phyloP scores from a whole-genome alignment of 2,329 filamentous ascomycete species.

The Lasiodiplodia theobromae region DNA sequence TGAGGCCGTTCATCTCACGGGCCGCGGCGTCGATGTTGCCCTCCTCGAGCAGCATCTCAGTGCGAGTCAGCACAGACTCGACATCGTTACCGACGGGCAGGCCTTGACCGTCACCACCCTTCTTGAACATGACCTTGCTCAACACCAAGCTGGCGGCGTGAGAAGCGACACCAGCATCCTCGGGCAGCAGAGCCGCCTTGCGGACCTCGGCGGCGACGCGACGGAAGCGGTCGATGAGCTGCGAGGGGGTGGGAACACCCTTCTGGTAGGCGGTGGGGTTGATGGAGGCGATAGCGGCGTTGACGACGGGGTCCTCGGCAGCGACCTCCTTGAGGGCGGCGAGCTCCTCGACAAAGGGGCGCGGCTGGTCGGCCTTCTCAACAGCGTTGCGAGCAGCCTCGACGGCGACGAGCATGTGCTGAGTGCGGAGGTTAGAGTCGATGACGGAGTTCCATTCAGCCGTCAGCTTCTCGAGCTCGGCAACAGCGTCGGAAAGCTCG shows the following conservation, averaged over 20 bases:
- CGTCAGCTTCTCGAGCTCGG: conserved; percentile 86
- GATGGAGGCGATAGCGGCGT: conserved; percentile 94
- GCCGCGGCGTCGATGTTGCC: conserved; percentile 91
- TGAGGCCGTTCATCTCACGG: conserved; percentile 90
- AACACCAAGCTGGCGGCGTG: conserved; percentile 90
- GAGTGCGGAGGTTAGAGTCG: conserved; percentile 88
- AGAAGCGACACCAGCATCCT: conserved; percentile 91
- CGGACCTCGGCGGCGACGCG: conserved; percentile 90
- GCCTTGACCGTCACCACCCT: conserved; percentile 66
- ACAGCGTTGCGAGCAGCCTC: conserved; percentile 89
- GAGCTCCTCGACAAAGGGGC: conserved; percentile 89
- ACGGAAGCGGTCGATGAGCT: conserved; percentile 94
- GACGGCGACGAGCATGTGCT: conserved; percentile 94
- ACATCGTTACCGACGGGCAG: conserved; percentile 86
- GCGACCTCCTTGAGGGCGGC: conserved; percentile 94
- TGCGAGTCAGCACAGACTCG: conserved; percentile 88
- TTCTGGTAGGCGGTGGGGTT: conserved; percentile 93
- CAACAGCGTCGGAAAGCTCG: conserved; percentile 78
- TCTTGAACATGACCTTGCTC: conserved; percentile 96
- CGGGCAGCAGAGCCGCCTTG: conserved; percentile 90
- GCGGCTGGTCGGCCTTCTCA: conserved; percentile 74
- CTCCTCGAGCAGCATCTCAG: conserved; percentile 90
- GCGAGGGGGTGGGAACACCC: conserved; percentile 81
- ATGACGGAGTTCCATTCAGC: conserved; percentile 90
- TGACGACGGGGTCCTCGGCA: conserved; percentile 81